Base-by-base conservation (phyloP, 441 rosid genomes). In the Adansonia rubrostipa region DNA sequence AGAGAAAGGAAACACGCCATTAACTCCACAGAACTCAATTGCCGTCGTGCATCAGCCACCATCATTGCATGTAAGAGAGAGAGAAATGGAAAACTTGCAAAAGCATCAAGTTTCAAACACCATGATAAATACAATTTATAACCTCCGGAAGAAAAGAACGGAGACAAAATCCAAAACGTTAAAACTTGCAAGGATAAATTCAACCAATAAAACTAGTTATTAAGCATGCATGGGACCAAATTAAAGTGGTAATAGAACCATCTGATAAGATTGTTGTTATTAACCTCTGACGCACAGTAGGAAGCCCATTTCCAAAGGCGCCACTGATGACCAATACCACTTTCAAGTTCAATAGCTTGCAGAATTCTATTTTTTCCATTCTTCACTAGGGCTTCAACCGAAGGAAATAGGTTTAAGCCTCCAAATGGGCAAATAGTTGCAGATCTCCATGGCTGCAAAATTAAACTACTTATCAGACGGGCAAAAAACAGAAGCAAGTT, bases 281-380 rank as follows among this genome's bases (percentile, higher is more conserved):
- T 74, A 81, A 94, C 99, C 93, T 97, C 98, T 81, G 99, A 93
- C 62, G 98, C 93, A 87, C 97, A 89, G 77, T 85, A 92, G 47
- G 97, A 89, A 81, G 98, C 98, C 99, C 99, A 97, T 85, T 92
- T 97, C 98, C 98, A 92, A 56, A 97, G 92, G 65, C 85, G 91
- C 91, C 91, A 89, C 77, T 94, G 98, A 82, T 84, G 90, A 78
- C 94, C 98, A 81, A 94, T 86, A 75, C 98, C 97, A 83, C 96
- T 94, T 86, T 93, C 98, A 81, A 91, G 87, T 85, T 97, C 99
- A 79, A 93, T 87, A 80, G 99, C 97, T 82, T 93, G 99, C 77
- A 93, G 89, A 65, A 85, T 87, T 83, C 93, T 89, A 79, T 84
- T 91, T 81, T 89, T 90, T 79, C 97, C 97, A 81, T 97, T 93